Conservation (phyloP, 2,329 filamentous ascomycete species). For the Phyllosticta capitalensis region DNA sequence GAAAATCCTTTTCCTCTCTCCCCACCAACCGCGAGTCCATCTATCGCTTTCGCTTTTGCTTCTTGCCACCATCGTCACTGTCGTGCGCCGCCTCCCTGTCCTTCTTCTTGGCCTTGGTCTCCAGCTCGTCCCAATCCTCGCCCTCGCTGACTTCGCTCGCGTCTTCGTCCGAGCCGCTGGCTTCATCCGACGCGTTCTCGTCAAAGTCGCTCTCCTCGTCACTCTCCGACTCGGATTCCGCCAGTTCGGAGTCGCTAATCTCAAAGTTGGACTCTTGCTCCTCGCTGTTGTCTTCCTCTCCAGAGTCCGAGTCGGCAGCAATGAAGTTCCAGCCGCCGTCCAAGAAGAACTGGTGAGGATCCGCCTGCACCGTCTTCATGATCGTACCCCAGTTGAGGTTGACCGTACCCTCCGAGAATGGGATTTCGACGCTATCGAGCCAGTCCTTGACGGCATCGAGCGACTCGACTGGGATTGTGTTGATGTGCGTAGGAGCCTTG, state of each 20-base stretch:
- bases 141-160: slow-evolving; percentile 50
- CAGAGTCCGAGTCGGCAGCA: slow-evolving; percentile 75
- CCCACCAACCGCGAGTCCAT: neutral
- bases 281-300: slow-evolving; percentile 67
- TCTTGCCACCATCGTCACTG: slow-evolving; percentile 57
- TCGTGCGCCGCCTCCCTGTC: slow-evolving; percentile 46
- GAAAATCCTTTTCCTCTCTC: neutral
- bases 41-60: slow-evolving; percentile 72
- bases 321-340: slow-evolving; percentile 96
- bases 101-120: slow-evolving; percentile 68
- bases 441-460: slow-evolving; percentile 96
- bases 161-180: slow-evolving; percentile 54
- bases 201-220: slow-evolving; percentile 93
- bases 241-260: slow-evolving; percentile 74
- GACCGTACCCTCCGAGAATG: slow-evolving; percentile 85
- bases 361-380: slow-evolving; percentile 95
- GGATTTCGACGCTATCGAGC: slow-evolving; percentile 90
- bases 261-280: slow-evolving; percentile 91
- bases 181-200: slow-evolving; percentile 75
- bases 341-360: slow-evolving; percentile 89
- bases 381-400: slow-evolving; percentile 99
- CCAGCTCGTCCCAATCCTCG: slow-evolving; percentile 90
- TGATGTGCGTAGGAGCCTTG: slow-evolving; percentile 84
- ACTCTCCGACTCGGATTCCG: slow-evolving; percentile 60
- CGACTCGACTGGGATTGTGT: slow-evolving; percentile 93